Evolutionary conservation across 2,329 filamentous ascomycete species (phyloP).

Genomic region (Madurella mycetomatis): DNA sequence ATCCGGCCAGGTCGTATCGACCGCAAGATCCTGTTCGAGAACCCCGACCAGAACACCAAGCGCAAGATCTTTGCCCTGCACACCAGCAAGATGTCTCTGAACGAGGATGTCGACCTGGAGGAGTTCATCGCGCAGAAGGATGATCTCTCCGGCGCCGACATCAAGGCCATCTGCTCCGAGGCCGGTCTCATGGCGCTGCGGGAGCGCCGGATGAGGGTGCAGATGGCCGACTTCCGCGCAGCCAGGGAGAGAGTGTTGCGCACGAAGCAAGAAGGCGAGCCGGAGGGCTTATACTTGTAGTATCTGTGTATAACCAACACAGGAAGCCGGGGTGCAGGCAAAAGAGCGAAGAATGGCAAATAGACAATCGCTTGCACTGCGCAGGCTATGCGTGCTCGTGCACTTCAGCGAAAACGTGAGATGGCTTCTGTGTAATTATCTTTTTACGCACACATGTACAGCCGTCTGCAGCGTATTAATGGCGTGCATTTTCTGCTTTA

Average conservation of each 20-base stretch:
- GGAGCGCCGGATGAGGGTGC: conserved; percentile 94
- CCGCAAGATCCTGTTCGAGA: conserved; percentile 81
- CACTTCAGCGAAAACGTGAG: too few species aligned
- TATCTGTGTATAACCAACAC: conserved; percentile 15
- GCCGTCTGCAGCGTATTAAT: too few species aligned
- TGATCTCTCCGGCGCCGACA: conserved; percentile 92
- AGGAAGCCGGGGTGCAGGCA: neutral
- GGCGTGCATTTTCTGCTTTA: too few species aligned
- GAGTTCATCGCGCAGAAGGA: conserved; percentile 99
- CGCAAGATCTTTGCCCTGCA: conserved; percentile 98
- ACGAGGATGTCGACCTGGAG: conserved; percentile 94
- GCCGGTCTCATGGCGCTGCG: conserved; percentile 90
- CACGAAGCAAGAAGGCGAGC: conserved; percentile 98
- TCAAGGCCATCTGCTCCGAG: conserved; percentile 98
- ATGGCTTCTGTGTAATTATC: too few species aligned
- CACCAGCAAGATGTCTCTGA: conserved; percentile 97
- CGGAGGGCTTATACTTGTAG: conserved; percentile 97
- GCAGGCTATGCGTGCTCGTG: too few species aligned
- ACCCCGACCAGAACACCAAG: conserved; percentile 76
- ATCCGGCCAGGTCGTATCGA: conserved; percentile 98
- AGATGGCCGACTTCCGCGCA: conserved; percentile 96
- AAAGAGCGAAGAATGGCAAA: conserved; percentile 7
- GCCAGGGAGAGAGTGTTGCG: conserved; percentile 92
- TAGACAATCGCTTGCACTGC: conserved; percentile 10
- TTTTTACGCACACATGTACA: too few species aligned